Percentiles rank a stretch among this genome's conserved stretches.
Conservation (phyloP, 2,329 filamentous ascomycete genomes). For the Colletotrichum eremochloae region DNA sequence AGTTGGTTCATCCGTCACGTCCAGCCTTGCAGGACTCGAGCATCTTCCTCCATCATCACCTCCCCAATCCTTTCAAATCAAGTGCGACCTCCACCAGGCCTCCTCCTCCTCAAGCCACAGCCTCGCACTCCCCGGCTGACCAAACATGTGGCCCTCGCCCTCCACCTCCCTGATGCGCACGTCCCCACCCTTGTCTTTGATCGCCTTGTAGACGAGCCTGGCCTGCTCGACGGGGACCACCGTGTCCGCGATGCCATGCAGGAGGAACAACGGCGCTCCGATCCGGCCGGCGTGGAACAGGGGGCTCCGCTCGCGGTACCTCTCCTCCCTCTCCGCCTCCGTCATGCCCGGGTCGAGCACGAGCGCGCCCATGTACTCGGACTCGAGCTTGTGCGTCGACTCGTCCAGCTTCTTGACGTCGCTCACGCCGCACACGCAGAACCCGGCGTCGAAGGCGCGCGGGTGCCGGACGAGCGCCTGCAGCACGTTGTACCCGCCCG, state of each 20-base stretch:
- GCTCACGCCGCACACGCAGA: slow-evolving; percentile 64
- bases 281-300: slow-evolving; percentile 63
- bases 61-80: slow-evolving; percentile 46
- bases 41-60: no score
- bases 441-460: slow-evolving; percentile 61
- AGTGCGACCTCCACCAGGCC: slow-evolving; percentile 60
- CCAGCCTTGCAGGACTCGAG: no score
- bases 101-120: slow-evolving; percentile 60
- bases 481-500: slow-evolving; percentile 68
- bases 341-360: slow-evolving; percentile 53
- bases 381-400: slow-evolving; percentile 70
- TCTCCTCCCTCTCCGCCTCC: slow-evolving; percentile 55
- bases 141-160: slow-evolving; percentile 66
- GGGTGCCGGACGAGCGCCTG: slow-evolving; percentile 62
- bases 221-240: slow-evolving; percentile 72
- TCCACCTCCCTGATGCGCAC: slow-evolving; percentile 62
- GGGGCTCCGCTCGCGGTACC: slow-evolving; percentile 63
- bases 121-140: slow-evolving; percentile 55
- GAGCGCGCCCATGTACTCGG: slow-evolving; percentile 62
- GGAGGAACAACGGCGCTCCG: slow-evolving; percentile 64
- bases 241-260: slow-evolving; percentile 68
- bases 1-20: no score
- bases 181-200: slow-evolving; percentile 56
- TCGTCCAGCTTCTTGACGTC: slow-evolving; percentile 61
- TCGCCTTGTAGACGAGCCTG: slow-evolving; percentile 62